Percentiles rank a stretch among this genome's conserved stretches.
These are phyloP conservation scores for Hypomontagnella monticulosa DNA, from an alignment of 495 filamentous ascomycete species.

Conservation along the genomic window DNA sequence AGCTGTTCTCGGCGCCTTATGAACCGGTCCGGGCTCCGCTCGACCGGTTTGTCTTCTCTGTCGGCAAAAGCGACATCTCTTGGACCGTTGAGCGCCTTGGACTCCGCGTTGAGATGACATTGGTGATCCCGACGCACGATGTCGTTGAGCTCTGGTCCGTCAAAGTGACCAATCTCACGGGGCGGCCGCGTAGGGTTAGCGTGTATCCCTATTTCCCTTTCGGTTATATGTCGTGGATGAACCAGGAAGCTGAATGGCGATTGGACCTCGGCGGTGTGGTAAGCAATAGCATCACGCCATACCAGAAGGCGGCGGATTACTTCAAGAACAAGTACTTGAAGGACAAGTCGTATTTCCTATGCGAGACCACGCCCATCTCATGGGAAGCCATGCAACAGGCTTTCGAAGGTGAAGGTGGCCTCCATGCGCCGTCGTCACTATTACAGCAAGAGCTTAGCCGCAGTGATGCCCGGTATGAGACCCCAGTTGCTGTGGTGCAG, in stretches of 20 bases:
- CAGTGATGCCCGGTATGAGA: slow-evolving; percentile 64
- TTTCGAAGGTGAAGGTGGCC: slow-evolving; percentile 66
- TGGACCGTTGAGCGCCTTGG: slow-evolving; percentile 63
- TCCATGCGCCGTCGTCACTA: slow-evolving; percentile 61
- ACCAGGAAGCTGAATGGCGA: slow-evolving; percentile 63
- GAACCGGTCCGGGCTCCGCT: slow-evolving; percentile 62
- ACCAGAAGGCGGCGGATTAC: slow-evolving; percentile 65
- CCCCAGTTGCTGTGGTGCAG: slow-evolving; percentile 63
- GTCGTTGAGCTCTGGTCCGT: slow-evolving; percentile 66
- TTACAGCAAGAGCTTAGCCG: slow-evolving; percentile 48
- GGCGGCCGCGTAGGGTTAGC: slow-evolving; percentile 55
- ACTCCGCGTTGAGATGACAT: slow-evolving; percentile 63
- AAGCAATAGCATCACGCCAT: slow-evolving; percentile 62
- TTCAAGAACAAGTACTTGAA: slow-evolving; percentile 66
- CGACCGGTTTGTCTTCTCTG: slow-evolving; percentile 63
- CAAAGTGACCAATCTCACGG: slow-evolving; percentile 61
- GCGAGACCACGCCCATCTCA: slow-evolving; percentile 60
- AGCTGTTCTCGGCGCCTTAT: slow-evolving; percentile 64
- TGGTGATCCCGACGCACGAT: slow-evolving; percentile 61
- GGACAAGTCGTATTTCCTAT: slow-evolving; percentile 67
- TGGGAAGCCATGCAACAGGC: slow-evolving; percentile 61
- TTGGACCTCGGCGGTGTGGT: slow-evolving; percentile 58
- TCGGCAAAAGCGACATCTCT: slow-evolving; percentile 62
- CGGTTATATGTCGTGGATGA: slow-evolving; percentile 71
- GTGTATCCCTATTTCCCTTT: slow-evolving; percentile 66